A percentile compares a stretch with the other conserved stretches of the same genome.
phyloP scores from a whole-genome alignment of 164 flowering plant genomes.

The Platanus orientalis region DNA sequence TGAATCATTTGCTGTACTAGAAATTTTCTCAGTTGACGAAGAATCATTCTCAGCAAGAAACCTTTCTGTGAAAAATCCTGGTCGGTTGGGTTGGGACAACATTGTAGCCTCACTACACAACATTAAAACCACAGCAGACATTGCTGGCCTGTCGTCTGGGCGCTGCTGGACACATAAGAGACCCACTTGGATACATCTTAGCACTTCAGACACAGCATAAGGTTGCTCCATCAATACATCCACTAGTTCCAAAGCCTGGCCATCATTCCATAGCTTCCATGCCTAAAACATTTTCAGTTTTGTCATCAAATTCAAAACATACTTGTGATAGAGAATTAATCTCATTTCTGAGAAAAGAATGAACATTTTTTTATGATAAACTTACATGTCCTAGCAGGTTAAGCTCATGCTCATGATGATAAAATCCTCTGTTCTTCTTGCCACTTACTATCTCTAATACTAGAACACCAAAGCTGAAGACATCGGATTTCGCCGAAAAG shows the following conservation, averaged over 20 bases:
- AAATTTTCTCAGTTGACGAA: too few relatives aligned
- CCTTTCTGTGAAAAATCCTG: constrained; percentile 19
- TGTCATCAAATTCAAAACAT: too few relatives aligned
- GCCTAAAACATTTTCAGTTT: neutral
- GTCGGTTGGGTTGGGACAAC: constrained; percentile 24
- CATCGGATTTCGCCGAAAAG: constrained; percentile 50
- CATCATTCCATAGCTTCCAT: constrained; percentile 25
- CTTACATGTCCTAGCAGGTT: constrained; percentile 56
- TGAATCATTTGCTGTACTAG: too few relatives aligned
- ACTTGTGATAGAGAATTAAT: too few relatives aligned
- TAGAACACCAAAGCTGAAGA: constrained; percentile 56
- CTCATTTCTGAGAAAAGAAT: neutral
- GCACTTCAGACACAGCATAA: constrained; percentile 8
- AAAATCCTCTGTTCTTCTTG: constrained; percentile 39
- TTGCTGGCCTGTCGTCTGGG: constrained; percentile 26
- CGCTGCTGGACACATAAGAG: constrained; percentile 31
- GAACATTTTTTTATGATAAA: neutral
- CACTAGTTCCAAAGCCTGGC: constrained; percentile 19
- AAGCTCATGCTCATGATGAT: constrained; percentile 17
- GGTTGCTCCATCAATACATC: constrained; percentile 18
- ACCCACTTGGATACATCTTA: constrained; percentile 31
- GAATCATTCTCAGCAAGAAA: too few relatives aligned
- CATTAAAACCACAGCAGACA: constrained; percentile 27
- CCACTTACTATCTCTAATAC: constrained; percentile 53
- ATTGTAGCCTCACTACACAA: constrained; percentile 15